These are phyloP conservation scores for Sugiyamaella lignohabitans DNA, from an alignment of 805 yeast genomes.

Conservation along the genomic window DNA sequence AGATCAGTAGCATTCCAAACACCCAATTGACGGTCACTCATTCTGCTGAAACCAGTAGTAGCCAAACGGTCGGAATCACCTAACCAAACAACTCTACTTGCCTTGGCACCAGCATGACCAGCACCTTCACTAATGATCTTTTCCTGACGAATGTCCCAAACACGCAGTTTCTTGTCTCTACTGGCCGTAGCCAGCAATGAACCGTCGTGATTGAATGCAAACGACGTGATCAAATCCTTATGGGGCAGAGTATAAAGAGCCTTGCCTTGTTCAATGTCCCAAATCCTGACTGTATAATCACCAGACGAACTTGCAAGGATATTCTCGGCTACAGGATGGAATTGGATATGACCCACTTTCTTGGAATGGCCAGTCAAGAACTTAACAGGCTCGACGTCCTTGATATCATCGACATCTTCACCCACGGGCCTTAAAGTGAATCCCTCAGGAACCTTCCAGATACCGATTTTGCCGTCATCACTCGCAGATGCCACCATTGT, in stretches of 20 bases:
- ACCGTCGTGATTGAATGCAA: slow-evolving; percentile 88
- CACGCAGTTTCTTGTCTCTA: slow-evolving; percentile 81
- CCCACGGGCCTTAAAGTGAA: slow-evolving; percentile 43
- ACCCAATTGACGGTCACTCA: slow-evolving; percentile 92
- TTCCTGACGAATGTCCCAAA: slow-evolving; percentile 84
- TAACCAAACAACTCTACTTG: slow-evolving; percentile 82
- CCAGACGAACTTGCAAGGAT: slow-evolving; percentile 85
- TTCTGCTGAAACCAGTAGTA: slow-evolving; percentile 90
- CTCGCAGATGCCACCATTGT: slow-evolving; percentile 70
- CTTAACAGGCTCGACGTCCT: slow-evolving; percentile 67
- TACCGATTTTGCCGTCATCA: slow-evolving; percentile 72
- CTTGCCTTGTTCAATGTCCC: slow-evolving; percentile 78
- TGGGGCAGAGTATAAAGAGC: slow-evolving; percentile 70
- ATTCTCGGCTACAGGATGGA: slow-evolving; percentile 82
- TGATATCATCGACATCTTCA: slow-evolving; percentile 24
- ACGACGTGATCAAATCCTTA: slow-evolving; percentile 86
- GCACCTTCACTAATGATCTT: slow-evolving; percentile 73
- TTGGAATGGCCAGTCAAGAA: slow-evolving; percentile 78
- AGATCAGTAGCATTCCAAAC: slow-evolving; percentile 81
- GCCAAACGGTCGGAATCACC: slow-evolving; percentile 79
- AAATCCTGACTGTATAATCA: slow-evolving; percentile 84
- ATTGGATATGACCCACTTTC: slow-evolving; percentile 87
- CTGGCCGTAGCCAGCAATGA: slow-evolving; percentile 78
- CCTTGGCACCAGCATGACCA: slow-evolving; percentile 91
- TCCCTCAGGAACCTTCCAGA: slow-evolving; percentile 84